Evolutionary conservation across 2,329 filamentous ascomycete species (phyloP), one percentile per base, ranked within the genome.

Genomic region (Pseudogymnoascus sp.): DNA sequence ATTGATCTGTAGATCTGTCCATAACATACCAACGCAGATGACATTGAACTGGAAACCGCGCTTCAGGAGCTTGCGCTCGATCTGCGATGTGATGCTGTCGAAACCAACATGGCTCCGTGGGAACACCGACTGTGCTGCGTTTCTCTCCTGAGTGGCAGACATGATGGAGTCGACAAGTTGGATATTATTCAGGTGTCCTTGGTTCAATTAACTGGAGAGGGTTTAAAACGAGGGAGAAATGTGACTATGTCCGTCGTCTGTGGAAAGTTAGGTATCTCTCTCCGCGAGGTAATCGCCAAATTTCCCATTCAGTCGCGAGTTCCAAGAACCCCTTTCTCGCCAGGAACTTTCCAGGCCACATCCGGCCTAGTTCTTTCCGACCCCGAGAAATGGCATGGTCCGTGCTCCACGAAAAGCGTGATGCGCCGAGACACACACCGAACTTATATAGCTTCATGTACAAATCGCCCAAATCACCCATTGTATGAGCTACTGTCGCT

Each of bases 1-100:
- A 39, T 19, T n/a, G 4, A 57, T 18, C 10, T 52, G 60, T 5
- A 30, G 33, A 9, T 55, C 13, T 12, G 37, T 59, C 15, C n/a
- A 30, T 13, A 37, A 86, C 92, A 75, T 82, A 97, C 94, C 94
- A 75, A 97, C 94, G 75, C 92, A 96, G 77, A 97, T 97, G 73
- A 97, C 88, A 76, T 99, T 99, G 85, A 99, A 99, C 78, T 99
- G 94, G 78, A 99, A 99, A 71, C 94, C 94, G 78, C 94, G 91
- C 84, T 99, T 99, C 79, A 99, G 77, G 74, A 97, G 88, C 88
- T 99, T 99, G 80, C 90, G 89, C 86, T 99, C 94, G 71, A 99
- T 99, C 82, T 99, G 94, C 68, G 88, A 91, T 70, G 94, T 99
- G 82, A 99, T 99, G 81, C 91, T 96, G 82, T 99, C 94, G 81